Evolutionary conservation across 129 eudicot species (phyloP), one percentile per base, ranked within the genome.

Genomic region (Deinandra increscens): DNA sequence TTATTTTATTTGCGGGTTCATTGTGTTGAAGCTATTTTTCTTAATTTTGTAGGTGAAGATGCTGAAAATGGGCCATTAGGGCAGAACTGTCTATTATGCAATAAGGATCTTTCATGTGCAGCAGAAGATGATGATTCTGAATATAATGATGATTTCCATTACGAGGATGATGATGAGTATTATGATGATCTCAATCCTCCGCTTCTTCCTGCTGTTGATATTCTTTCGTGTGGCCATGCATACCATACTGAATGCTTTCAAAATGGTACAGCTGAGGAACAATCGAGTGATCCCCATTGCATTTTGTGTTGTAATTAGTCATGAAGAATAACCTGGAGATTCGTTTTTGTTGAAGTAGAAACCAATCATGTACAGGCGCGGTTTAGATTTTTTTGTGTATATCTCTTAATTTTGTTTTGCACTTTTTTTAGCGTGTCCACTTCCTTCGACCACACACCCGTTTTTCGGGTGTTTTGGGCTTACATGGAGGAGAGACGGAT

Each of bases 221-320:
- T 86, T 41, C 53, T 86, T 65, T 14, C 81, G 38, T 86, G 91
- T 66, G 91, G 88, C 11, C 88, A 86, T 61, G 78, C 76, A 0
- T 83, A 74, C 77, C 91, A 86, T 68, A 53, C 69, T 26, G 70
- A 77, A 51, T 83, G 91, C 63, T 66, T 82, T 72, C 73, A 70
- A 43, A 15, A 14, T 3, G 50, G 45, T 17, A 70, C 22, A 10
- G 67, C 76, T 34, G 59, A 68, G 38, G 75, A 74, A 29, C 75
- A 70, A 53, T 61, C 55, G 1, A 66, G 63, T 39, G 88, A 86
- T 33, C 88, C 86, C 31, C 43, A 68, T 19, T 86, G 91, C 64
- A 9, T 78, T 68, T 19, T 75, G 23, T 86, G 91, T 70, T 51
- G 29, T 17, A 81, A 78, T n/a, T 48, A 31, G 60, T 68, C 59